Conservation (phyloP, 768 basidiomycete species). For the Coprinopsis sp. region DNA sequence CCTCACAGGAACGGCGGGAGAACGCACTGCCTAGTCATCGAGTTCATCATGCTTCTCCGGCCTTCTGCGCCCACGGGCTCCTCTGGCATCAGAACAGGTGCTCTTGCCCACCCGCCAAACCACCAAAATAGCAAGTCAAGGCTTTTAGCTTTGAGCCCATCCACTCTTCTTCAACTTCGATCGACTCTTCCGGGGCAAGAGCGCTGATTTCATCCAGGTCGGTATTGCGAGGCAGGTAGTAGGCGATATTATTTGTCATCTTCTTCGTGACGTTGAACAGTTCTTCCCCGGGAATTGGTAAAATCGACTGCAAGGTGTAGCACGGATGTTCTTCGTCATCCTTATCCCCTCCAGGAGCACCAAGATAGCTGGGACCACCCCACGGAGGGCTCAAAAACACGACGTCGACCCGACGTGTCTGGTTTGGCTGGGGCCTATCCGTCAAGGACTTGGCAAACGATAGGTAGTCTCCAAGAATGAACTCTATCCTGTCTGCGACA, state of each 20-base stretch:
- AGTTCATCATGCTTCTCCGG: too few relatives aligned
- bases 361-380: constrained; percentile 81
- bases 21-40: too few relatives aligned
- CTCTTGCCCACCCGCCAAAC: constrained; percentile 67
- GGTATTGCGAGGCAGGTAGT: constrained; percentile 83
- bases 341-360: constrained; percentile 24
- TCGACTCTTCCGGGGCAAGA: constrained; percentile 41
- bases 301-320: constrained; percentile 68
- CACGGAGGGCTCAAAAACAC: constrained; percentile 94
- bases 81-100: constrained; percentile 51
- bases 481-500: constrained; percentile 92
- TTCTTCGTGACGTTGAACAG: constrained; percentile 70
- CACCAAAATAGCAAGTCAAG: constrained; percentile 91
- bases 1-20: too few relatives aligned
- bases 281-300: constrained; percentile 77
- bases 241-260: constrained; percentile 82
- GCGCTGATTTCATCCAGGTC: constrained; percentile 65
- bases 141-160: constrained; percentile 93
- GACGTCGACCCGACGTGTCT: constrained; percentile 75
- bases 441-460: constrained; percentile 49
- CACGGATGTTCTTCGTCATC: constrained; percentile 35
- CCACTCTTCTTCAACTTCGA: constrained; percentile 97
- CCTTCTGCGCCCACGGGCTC: too few relatives aligned
- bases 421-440: constrained; percentile 30
- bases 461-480: constrained; percentile 82